A percentile compares a stretch with the other conserved stretches of the same genome.
Conservation (phyloP, 2,329 filamentous ascomycete species). For the Teratosphaeria nubilosa region DNA sequence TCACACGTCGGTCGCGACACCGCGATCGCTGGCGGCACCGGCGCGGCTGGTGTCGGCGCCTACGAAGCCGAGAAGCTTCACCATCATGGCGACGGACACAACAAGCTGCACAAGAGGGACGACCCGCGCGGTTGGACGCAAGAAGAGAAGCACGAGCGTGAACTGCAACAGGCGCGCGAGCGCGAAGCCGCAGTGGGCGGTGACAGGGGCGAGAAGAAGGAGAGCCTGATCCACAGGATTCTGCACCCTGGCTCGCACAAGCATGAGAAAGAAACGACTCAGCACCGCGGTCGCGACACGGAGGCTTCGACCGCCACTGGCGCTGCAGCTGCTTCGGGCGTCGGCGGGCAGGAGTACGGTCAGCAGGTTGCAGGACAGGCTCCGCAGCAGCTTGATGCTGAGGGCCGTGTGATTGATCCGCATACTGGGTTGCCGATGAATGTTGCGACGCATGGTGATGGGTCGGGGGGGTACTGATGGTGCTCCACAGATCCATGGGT, state of each 20-base stretch:
- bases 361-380: neutral
- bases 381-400: neutral
- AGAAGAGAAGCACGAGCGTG: conserved; percentile 12
- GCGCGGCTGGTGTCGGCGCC: conserved; percentile 1
- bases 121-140: conserved; percentile 20
- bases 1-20: conserved; percentile 17
- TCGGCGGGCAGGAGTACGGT: neutral
- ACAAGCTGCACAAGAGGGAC: conserved; percentile 29
- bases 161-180: conserved; percentile 20
- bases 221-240: conserved; percentile 17
- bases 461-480: conserved; percentile 30
- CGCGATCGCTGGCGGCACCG: conserved; percentile 18
- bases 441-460: conserved; percentile 28
- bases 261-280: neutral
- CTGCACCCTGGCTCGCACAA: conserved; percentile 14
- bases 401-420: conserved; percentile 26
- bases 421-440: conserved; percentile 34
- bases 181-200: conserved; percentile 12
- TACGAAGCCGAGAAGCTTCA: conserved; percentile 19
- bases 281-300: neutral
- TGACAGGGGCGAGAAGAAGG: conserved; percentile 29
- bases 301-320: neutral
- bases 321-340: neutral
- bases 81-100: conserved; percentile 21
- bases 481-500: conserved; percentile 19